Conservation (phyloP, 1,139 yeast species). For the Lodderomyces metapsilosis region DNA sequence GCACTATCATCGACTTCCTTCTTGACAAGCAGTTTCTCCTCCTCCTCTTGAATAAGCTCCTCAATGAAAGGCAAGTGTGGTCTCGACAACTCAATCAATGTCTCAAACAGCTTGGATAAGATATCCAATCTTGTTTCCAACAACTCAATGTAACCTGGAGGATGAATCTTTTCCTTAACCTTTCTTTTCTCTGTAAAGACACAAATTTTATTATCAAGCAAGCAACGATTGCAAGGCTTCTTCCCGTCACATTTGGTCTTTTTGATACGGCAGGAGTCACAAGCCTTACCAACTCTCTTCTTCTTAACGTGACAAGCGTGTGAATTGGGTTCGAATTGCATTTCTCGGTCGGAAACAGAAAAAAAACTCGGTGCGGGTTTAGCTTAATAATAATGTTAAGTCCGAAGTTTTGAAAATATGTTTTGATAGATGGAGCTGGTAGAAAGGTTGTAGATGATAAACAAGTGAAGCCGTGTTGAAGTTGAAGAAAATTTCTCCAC, state of each 20-base stretch:
- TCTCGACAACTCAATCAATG: conserved; percentile 33
- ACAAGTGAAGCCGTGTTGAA: too few relatives aligned
- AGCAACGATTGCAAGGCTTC: conserved; percentile 71
- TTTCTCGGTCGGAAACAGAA: background rate
- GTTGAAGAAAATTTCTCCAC: too few relatives aligned
- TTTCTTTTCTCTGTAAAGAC: conserved; percentile 70
- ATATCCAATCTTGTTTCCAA: conserved; percentile 66
- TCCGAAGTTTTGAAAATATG: background rate
- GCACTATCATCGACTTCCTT: background rate
- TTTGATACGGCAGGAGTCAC: conserved; percentile 75
- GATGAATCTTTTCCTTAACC: conserved; percentile 58
- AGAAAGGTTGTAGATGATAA: too few relatives aligned
- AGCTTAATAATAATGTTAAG: background rate
- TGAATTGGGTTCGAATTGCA: conserved; percentile 7
- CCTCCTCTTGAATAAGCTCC: conserved; percentile 9
- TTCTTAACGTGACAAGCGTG: conserved; percentile 34
- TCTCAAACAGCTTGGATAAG: conserved; percentile 54
- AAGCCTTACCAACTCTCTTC: conserved; percentile 78
- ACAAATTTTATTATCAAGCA: conserved; percentile 69
- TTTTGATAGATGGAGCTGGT: background rate
- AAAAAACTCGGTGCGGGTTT: background rate
- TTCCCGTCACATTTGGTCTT: conserved; percentile 78
- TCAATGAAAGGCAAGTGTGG: conserved; percentile 34
- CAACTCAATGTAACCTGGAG: conserved; percentile 67
- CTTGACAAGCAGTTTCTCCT: background rate